Evolutionary conservation across 2,329 filamentous ascomycete species (phyloP), one percentile per base, ranked within the genome.

Genomic region (Colletotrichum sojae): DNA sequence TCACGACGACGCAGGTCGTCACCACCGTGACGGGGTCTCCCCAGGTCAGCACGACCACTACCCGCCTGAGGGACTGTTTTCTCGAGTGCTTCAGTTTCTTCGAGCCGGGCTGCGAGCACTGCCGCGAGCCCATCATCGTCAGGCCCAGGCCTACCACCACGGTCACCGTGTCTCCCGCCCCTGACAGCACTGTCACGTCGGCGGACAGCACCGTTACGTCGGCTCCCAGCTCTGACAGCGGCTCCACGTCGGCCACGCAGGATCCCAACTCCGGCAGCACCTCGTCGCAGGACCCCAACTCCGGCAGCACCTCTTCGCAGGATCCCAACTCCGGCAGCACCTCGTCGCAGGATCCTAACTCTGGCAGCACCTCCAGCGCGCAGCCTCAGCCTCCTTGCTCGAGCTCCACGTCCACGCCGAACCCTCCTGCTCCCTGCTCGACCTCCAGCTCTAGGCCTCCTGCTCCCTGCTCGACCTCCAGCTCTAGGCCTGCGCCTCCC

Each of bases 371-470:
- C 13, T 59, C 55, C 31, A 36, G 31, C 16, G 62, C 46, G 49
- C 22, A 39, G 3, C 31, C 31, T 10, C 31, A 36, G 31, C 8
- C 10, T 36, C 31, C 31, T 36, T 45, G 39, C 1, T 15, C 40
- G 13, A 43, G 2, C 40, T 43, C 36, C 1, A 57, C n/a, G 20
- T 36, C 36, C 0, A 57, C 13, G 39, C 40, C 22, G 22, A 25
- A 25, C 3, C 22, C 22, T 25, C 22, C 54, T 2, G 55, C 55
- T 2, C 62, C 67, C 1, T 46, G 52, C 52, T 49, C 31, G 8
- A 66, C 56, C 1, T 39, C 49, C 40, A 63, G 18, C 31, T 45
- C 48, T 10, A 62, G 16, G 36, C 43, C 54, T 12, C 43, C 54
- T 12, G 27, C 40, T 45, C 54, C 54, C 2, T 57, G 54, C 40